A percentile compares a stretch with the other conserved stretches of the same genome.
phyloP scores from a whole-genome alignment of 1,139 yeast genomes.

The Blastobotrys ciferrii region DNA sequence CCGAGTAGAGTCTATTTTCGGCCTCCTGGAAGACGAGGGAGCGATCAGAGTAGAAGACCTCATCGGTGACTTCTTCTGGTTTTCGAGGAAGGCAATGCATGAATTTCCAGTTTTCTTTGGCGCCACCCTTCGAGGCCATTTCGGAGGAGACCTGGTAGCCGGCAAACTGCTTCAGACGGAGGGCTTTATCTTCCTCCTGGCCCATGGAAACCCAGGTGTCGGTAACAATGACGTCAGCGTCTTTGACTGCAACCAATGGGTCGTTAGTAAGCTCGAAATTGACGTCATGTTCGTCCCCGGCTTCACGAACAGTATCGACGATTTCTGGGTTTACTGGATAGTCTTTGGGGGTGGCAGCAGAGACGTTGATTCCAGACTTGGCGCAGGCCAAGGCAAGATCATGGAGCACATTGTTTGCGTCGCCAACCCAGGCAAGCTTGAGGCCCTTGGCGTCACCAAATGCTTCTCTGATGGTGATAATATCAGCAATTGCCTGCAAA shows the following conservation, averaged over 20 bases:
- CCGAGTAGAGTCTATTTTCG: slow-evolving; percentile 93
- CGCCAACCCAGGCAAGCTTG: slow-evolving; percentile 94
- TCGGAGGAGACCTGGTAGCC: slow-evolving; percentile 81
- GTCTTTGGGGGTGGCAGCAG: slow-evolving; percentile 78
- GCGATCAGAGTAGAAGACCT: slow-evolving; percentile 78
- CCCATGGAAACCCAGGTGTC: slow-evolving; percentile 99
- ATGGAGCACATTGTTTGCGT: slow-evolving; percentile 91
- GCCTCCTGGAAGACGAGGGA: slow-evolving; percentile 93
- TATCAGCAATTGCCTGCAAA: slow-evolving; percentile 88
- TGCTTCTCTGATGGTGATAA: slow-evolving; percentile 79
- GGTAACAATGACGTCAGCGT: slow-evolving; percentile 85
- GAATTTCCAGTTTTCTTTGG: slow-evolving; percentile 72
- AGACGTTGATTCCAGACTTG: slow-evolving; percentile 77
- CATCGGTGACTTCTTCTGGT: slow-evolving; percentile 89
- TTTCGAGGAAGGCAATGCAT: slow-evolving; percentile 99
- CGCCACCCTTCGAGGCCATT: slow-evolving; percentile 55
- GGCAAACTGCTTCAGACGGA: slow-evolving; percentile 72
- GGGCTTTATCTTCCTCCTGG: slow-evolving; percentile 73
- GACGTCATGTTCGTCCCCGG: slow-evolving; percentile 52
- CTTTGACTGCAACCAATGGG: slow-evolving; percentile 66
- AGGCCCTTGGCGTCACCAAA: slow-evolving; percentile 58
- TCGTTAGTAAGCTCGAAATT: slow-evolving; percentile 64
- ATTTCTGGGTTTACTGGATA: slow-evolving; percentile 65
- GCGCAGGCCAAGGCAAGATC: slow-evolving; percentile 90
- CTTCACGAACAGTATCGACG: slow-evolving; percentile 50